Conservation (phyloP, 768 basidiomycete species). For the Artomyces pyxidatus region DNA sequence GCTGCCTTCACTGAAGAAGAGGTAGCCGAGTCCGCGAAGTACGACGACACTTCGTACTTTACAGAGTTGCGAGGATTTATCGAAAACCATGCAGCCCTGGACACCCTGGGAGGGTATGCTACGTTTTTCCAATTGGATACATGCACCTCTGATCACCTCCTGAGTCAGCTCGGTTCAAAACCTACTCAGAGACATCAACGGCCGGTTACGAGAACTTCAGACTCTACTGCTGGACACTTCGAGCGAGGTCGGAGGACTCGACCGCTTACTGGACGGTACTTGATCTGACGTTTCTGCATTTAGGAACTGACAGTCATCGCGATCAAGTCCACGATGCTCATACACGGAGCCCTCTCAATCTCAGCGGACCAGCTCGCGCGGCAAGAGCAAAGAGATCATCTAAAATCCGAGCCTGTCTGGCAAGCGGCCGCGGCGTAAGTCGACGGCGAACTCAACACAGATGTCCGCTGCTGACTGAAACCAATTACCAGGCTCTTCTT, state of each 20-base stretch:
- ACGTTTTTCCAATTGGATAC: not conserved
- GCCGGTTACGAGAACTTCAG: not conserved
- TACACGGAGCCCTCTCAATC: slow-evolving; percentile 6
- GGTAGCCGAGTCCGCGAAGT: not conserved
- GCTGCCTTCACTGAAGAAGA: not conserved
- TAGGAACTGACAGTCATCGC: not conserved
- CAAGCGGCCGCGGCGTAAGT: slow-evolving; percentile 1
- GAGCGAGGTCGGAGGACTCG: not conserved
- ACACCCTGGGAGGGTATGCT: not conserved
- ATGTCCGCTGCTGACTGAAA: not conserved
- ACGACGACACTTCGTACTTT: not conserved
- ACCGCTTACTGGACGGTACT: not conserved
- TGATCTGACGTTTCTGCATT: no score
- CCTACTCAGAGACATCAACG: not conserved
- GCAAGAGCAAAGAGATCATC: not conserved
- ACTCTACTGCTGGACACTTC: not conserved
- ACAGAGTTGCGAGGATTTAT: not conserved
- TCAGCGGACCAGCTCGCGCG: not conserved
- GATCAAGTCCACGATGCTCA: slow-evolving; percentile 8
- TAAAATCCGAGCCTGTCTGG: slow-evolving; percentile 11
- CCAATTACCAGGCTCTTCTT: not conserved
- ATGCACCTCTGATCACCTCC: no score
- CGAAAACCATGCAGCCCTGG: not conserved
- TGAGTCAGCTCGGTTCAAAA: slow-evolving; percentile 2
- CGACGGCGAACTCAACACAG: not conserved